These are phyloP conservation scores for Ceratobasidium theobromae DNA, from an alignment of 1,284 basidiomycete genomes.

Conservation along the genomic window DNA sequence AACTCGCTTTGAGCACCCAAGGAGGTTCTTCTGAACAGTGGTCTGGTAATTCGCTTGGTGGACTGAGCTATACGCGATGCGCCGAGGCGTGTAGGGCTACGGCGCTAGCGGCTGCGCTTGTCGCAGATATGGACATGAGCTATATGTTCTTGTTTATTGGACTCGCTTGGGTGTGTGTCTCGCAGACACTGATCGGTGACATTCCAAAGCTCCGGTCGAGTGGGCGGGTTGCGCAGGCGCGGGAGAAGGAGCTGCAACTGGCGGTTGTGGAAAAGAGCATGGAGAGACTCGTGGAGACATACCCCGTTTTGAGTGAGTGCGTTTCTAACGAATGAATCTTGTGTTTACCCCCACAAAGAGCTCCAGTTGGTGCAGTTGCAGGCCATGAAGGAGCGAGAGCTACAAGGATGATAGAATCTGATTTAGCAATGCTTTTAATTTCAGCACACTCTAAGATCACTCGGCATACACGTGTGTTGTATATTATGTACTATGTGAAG, in stretches of 20 bases:
- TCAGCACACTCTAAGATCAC: no score
- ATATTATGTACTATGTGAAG: no score
- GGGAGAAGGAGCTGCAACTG: background rate
- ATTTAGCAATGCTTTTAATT: no score
- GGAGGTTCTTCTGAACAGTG: background rate
- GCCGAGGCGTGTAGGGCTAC: background rate
- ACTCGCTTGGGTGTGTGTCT: background rate
- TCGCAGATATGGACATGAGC: background rate
- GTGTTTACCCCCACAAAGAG: background rate
- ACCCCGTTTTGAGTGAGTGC: slow-evolving; percentile 14
- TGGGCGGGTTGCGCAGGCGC: background rate
- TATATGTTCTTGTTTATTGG: background rate
- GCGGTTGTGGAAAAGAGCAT: slow-evolving; percentile 8
- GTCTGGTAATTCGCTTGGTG: background rate
- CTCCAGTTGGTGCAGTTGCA: background rate
- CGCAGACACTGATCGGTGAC: background rate
- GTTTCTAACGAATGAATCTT: background rate
- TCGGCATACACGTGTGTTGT: no score
- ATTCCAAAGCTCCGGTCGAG: background rate
- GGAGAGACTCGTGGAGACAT: background rate
- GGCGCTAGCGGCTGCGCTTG: background rate
- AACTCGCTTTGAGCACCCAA: background rate
- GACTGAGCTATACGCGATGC: background rate
- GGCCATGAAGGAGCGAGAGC: background rate
- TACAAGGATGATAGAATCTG: background rate